Evolutionary conservation across 2,329 filamentous ascomycete genomes (phyloP).

Genomic region (Trichocomaceae sp.): DNA sequence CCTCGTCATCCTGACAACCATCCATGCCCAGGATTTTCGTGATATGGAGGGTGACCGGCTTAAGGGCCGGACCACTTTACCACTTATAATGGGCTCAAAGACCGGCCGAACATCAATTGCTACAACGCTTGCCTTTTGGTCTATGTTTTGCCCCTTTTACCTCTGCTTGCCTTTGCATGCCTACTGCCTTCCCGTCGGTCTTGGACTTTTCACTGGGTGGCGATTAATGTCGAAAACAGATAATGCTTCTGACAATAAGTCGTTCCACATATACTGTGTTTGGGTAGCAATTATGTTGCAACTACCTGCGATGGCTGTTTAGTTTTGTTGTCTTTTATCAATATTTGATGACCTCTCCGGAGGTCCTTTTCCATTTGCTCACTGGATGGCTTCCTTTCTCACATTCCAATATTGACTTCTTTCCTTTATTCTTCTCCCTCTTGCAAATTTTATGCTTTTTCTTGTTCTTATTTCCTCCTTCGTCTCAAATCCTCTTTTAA

Average conservation of each 20-base stretch:
- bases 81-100: slow-evolving; percentile 9
- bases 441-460: neutral
- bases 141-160: slow-evolving; percentile 8
- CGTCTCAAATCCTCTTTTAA: neutral
- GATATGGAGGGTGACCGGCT: slow-evolving; percentile 12
- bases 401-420: neutral
- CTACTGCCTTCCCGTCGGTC: neutral
- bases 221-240: slow-evolving; percentile 8
- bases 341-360: too few relatives aligned
- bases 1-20: slow-evolving; percentile 11
- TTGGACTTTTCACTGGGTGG: slow-evolving; percentile 1
- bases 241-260: slow-evolving; percentile 9
- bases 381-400: neutral
- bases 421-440: neutral
- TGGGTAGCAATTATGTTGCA: slow-evolving; percentile 13
- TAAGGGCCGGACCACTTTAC: slow-evolving; percentile 9
- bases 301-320: slow-evolving; percentile 9
- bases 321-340: neutral
- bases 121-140: slow-evolving; percentile 6
- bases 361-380: neutral
- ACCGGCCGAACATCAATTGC: slow-evolving; percentile 3
- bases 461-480: neutral
- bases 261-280: slow-evolving; percentile 11
- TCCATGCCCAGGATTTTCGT: slow-evolving; percentile 14
- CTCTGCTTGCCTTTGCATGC: slow-evolving; percentile 2